These are phyloP conservation scores for Dentipellis sp. DNA, from an alignment of 768 basidiomycete species.

Conservation along the genomic window DNA sequence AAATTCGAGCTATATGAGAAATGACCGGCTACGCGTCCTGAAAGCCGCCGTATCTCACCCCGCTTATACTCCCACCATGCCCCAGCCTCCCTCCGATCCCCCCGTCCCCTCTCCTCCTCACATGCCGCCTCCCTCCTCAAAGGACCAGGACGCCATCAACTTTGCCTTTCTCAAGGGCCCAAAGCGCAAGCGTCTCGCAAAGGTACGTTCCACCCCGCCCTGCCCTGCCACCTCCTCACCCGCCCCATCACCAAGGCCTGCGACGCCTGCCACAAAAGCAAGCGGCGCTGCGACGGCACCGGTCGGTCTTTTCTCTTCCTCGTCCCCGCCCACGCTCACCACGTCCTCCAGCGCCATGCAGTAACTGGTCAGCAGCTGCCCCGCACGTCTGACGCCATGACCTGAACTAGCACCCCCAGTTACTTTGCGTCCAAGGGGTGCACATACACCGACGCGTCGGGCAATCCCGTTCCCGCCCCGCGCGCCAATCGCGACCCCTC, in stretches of 20 bases:
- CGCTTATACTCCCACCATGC: conserved; percentile 5
- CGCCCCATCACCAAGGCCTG: conserved; percentile 39
- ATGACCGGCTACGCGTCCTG: too few relatives aligned
- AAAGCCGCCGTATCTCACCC: too few relatives aligned
- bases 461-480: conserved; percentile 72
- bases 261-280: conserved; percentile 80
- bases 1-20: too few relatives aligned
- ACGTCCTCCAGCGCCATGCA: conserved; percentile 52
- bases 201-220: conserved; percentile 23
- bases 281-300: conserved; percentile 77
- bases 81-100: not conserved
- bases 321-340: too few relatives aligned
- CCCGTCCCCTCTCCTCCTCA: not conserved
- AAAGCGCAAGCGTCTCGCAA: conserved; percentile 46
- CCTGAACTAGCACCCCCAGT: conserved; percentile 28
- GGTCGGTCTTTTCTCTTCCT: conserved; percentile 31
- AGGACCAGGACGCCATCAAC: conserved; percentile 21
- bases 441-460: conserved; percentile 72
- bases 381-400: conserved; percentile 2
- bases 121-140: conserved; percentile 2
- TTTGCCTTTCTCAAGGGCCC: conserved; percentile 40
- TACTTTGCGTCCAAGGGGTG: conserved; percentile 78
- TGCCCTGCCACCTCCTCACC: not conserved
- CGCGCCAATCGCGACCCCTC: conserved; percentile 1
- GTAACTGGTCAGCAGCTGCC: conserved; percentile 52